These are phyloP conservation scores for Dichotomocladium elegans DNA, from an alignment of 371 early-diverging fungal genomes.

Conservation along the genomic window DNA sequence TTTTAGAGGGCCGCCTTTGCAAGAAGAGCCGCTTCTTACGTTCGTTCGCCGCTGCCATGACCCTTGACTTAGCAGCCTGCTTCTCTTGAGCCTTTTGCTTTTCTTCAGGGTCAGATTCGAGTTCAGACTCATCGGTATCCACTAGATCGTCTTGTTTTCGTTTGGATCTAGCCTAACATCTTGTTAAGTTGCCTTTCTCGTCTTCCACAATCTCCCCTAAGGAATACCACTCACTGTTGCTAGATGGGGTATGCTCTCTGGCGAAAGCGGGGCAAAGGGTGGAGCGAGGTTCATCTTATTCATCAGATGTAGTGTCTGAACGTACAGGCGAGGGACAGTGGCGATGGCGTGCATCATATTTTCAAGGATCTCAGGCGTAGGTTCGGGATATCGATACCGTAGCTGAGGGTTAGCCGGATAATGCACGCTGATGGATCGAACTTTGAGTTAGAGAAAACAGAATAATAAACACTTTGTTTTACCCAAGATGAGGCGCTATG, in stretches of 20 bases:
- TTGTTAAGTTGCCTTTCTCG: neutral
- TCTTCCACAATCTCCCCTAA: no score
- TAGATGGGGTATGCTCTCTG: slow-evolving; percentile 25
- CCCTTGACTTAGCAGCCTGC: slow-evolving; percentile 11
- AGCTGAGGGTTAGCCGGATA: slow-evolving; percentile 52
- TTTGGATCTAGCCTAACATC: slow-evolving; percentile 6
- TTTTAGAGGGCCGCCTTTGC: neutral
- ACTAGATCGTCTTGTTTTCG: slow-evolving; percentile 39
- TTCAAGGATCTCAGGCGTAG: slow-evolving; percentile 43
- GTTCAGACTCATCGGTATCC: slow-evolving; percentile 56
- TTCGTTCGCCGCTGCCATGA: slow-evolving; percentile 12
- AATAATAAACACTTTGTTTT: slow-evolving; percentile 1
- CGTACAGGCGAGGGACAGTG: slow-evolving; percentile 54
- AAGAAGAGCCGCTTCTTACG: neutral
- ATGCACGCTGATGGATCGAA: slow-evolving; percentile 14
- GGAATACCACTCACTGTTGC: slow-evolving; percentile 1
- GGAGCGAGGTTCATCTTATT: slow-evolving; percentile 70
- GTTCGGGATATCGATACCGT: slow-evolving; percentile 50
- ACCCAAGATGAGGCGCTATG: slow-evolving; percentile 32
- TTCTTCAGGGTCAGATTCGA: slow-evolving; percentile 44
- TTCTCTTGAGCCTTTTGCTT: slow-evolving; percentile 20
- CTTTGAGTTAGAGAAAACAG: neutral
- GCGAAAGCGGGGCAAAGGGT: slow-evolving; percentile 47
- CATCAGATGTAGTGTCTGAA: slow-evolving; percentile 68
- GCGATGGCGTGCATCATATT: slow-evolving; percentile 53